Conservation (phyloP, 2,329 filamentous ascomycete species). For the Penicillium sp. region DNA sequence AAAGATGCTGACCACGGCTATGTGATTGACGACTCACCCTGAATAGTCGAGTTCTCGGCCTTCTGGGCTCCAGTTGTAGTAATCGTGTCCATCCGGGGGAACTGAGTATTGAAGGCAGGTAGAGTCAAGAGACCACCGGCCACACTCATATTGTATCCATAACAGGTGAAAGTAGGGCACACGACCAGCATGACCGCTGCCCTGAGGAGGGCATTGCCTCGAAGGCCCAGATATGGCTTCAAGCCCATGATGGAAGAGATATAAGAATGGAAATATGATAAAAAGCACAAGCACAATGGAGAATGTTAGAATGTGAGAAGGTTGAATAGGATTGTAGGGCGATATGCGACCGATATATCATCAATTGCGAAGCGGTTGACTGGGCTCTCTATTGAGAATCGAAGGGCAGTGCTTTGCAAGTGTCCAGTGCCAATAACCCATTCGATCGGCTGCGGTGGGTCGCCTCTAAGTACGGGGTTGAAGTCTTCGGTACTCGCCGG, state of each 20-base stretch:
- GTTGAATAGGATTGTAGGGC: neutral
- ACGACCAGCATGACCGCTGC: constrained; percentile 33
- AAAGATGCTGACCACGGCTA: too few relatives aligned
- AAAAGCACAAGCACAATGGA: neutral
- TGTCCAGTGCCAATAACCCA: constrained; percentile 1
- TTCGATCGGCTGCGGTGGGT: constrained; percentile 11
- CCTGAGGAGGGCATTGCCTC: constrained; percentile 30
- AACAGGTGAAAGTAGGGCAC: constrained; percentile 52
- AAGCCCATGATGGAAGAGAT: constrained; percentile 25
- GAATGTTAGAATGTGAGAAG: neutral
- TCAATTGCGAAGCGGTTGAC: neutral
- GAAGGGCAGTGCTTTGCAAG: neutral
- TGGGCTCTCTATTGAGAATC: neutral
- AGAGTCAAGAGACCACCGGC: constrained; percentile 55
- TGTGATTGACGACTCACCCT: constrained; percentile 32
- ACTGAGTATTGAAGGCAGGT: constrained; percentile 39
- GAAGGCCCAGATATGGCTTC: constrained; percentile 32
- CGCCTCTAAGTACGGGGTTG: constrained; percentile 5
- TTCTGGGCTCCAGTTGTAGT: constrained; percentile 51
- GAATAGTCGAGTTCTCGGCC: constrained; percentile 52
- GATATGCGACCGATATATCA: constrained; percentile 6
- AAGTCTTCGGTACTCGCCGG: constrained; percentile 9
- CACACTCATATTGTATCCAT: constrained; percentile 60
- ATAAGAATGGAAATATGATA: constrained; percentile 3
- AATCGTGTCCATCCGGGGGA: constrained; percentile 58